Conservation (phyloP, 768 basidiomycete species). For the Kwoniella sp. region DNA sequence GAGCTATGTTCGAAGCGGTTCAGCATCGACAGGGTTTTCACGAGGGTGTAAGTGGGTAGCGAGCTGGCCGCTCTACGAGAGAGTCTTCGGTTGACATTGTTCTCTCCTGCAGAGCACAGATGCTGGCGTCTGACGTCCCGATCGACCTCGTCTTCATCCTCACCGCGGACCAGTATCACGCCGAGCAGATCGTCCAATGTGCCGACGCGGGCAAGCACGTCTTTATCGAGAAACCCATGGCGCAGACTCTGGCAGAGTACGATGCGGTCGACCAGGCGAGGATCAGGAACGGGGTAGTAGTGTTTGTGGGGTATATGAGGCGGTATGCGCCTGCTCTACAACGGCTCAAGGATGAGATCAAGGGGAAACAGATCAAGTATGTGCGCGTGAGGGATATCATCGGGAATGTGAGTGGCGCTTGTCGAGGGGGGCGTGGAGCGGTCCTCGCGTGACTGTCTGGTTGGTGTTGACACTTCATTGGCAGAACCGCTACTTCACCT, state of each 20-base stretch:
- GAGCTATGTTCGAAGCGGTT: conserved; percentile 22
- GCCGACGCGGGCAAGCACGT: conserved; percentile 35
- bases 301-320: conserved; percentile 47
- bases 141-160: conserved; percentile 37
- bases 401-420: conserved; percentile 25
- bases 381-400: conserved; percentile 38
- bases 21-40: conserved; percentile 15
- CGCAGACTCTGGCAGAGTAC: conserved; percentile 32
- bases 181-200: conserved; percentile 23
- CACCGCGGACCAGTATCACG: conserved; percentile 28
- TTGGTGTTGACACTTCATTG: not conserved
- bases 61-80: not conserved
- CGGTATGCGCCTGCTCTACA: conserved; percentile 39
- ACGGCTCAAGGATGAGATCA: conserved; percentile 32
- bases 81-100: not conserved
- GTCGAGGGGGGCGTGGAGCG: not conserved
- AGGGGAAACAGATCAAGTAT: conserved; percentile 32
- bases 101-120: conserved; percentile 12
- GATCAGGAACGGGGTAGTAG: conserved; percentile 19
- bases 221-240: conserved; percentile 47
- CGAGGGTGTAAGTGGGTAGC: conserved; percentile 17
- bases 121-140: conserved; percentile 19
- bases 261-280: conserved; percentile 30
- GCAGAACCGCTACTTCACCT: conserved; percentile 34
- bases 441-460: not conserved